Percentiles rank a stretch among this genome's conserved stretches.
These are phyloP conservation scores for Actinomortierella ambigua DNA, from an alignment of 371 early-diverging fungal genomes.

Conservation along the genomic window DNA sequence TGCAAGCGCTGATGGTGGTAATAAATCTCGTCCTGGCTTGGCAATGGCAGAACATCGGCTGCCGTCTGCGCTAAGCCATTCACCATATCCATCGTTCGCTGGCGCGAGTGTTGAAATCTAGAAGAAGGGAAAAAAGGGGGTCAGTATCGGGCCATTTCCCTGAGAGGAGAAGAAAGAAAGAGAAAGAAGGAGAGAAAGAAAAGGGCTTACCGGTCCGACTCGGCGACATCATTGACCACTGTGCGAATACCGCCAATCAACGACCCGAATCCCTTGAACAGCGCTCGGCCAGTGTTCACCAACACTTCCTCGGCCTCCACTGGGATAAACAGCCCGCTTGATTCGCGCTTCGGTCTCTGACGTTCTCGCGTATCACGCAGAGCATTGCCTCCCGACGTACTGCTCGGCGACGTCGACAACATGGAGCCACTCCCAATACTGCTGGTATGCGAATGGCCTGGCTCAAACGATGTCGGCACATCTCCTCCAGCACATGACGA, in stretches of 20 bases:
- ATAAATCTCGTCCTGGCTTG: slow-evolving; percentile 46
- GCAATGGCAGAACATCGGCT: slow-evolving; percentile 39
- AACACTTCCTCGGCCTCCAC: slow-evolving; percentile 41
- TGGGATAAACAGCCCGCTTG: slow-evolving; percentile 39
- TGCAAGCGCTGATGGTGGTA: slow-evolving; percentile 42
- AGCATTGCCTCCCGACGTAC: neutral
- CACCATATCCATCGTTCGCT: slow-evolving; percentile 39
- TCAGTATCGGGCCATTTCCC: neutral
- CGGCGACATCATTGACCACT: slow-evolving; percentile 39
- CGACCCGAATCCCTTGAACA: slow-evolving; percentile 43
- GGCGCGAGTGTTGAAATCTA: slow-evolving; percentile 45
- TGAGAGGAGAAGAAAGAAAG: neutral
- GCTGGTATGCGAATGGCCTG: slow-evolving; percentile 42
- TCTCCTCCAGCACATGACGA: slow-evolving; percentile 23
- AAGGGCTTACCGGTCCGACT: slow-evolving; percentile 27
- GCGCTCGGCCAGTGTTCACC: slow-evolving; percentile 41
- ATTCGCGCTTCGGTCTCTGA: slow-evolving; percentile 22
- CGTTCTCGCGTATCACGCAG: slow-evolving; percentile 26
- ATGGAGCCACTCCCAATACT: slow-evolving; percentile 24
- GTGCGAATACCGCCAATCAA: slow-evolving; percentile 40
- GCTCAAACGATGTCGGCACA: slow-evolving; percentile 21
- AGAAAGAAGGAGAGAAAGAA: neutral
- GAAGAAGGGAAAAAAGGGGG: neutral
- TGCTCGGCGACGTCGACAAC: neutral
- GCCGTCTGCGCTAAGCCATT: slow-evolving; percentile 39